Evolutionary conservation across 768 basidiomycete genomes (phyloP).

Genomic region (Leucocoprinus leucothites): DNA sequence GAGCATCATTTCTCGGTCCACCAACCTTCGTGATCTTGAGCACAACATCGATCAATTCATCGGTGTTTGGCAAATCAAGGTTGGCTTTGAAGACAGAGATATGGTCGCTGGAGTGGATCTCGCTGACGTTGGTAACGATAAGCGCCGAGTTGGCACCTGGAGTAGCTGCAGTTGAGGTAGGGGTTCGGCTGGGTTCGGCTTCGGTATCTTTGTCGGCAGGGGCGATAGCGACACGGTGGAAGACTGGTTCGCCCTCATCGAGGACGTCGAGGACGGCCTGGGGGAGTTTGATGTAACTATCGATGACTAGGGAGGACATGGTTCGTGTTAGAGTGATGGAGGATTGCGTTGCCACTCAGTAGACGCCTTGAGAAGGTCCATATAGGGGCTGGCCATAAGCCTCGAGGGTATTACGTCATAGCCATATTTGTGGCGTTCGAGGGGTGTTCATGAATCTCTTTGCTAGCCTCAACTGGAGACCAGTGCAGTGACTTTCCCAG

Average conservation of each 20-base stretch:
- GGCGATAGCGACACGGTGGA: constrained; percentile 5
- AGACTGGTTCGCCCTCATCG: constrained; percentile 9
- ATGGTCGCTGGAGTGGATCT: constrained; percentile 12
- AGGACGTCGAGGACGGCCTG: constrained; percentile 10
- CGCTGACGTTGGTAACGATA: constrained; percentile 6
- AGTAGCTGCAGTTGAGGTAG: not conserved
- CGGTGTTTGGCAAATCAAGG: constrained; percentile 1
- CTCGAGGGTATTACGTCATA: no score
- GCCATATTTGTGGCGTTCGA: no score
- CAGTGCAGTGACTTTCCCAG: no score
- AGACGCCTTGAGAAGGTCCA: no score
- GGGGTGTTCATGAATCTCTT: no score
- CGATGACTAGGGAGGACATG: constrained; percentile 12
- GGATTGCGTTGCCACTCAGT: no score
- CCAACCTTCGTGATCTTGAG: constrained; percentile 11
- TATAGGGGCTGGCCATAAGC: no score
- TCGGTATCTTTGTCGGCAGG: not conserved
- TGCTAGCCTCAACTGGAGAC: no score
- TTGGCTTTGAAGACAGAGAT: constrained; percentile 4
- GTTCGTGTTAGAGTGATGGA: not conserved
- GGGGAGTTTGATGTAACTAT: constrained; percentile 11
- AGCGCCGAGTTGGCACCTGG: not conserved
- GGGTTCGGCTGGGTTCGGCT: not conserved
- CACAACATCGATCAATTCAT: constrained; percentile 9
- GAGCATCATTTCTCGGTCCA: constrained; percentile 5